Percentiles rank a stretch among this genome's conserved stretches.
These are phyloP conservation scores for Mimosa bimucronata DNA, from an alignment of 306 rosid genomes.

Conservation along the genomic window DNA sequence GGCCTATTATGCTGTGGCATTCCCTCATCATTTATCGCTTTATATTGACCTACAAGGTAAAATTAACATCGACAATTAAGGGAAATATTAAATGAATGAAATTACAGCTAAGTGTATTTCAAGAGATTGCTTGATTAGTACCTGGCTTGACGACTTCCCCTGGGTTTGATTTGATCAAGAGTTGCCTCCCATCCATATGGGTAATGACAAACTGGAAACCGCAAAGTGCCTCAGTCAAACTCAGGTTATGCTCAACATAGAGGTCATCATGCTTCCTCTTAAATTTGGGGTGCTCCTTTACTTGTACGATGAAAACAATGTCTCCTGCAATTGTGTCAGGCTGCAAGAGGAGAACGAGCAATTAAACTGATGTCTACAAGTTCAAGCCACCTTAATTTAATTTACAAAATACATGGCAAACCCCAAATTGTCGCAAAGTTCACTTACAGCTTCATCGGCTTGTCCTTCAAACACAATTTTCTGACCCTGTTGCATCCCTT, in stretches of 20 bases:
- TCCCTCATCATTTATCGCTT: slow-evolving; percentile 78
- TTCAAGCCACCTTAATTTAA: slow-evolving; percentile 15
- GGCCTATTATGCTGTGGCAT: slow-evolving; percentile 72
- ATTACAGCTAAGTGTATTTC: slow-evolving; percentile 7
- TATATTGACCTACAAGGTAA: slow-evolving; percentile 53
- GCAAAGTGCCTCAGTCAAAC: slow-evolving; percentile 72
- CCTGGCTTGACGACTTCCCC: slow-evolving; percentile 90
- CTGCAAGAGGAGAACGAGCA: slow-evolving; percentile 44
- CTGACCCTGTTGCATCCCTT: slow-evolving; percentile 78
- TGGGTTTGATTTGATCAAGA: slow-evolving; percentile 78
- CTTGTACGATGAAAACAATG: slow-evolving; percentile 69
- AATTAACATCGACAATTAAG: neutral
- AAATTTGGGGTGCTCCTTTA: slow-evolving; percentile 73
- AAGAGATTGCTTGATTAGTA: slow-evolving; percentile 20
- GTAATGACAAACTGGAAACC: slow-evolving; percentile 72
- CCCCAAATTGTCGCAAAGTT: neutral
- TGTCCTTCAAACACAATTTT: slow-evolving; percentile 74
- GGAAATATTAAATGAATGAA: neutral
- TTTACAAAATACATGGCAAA: neutral
- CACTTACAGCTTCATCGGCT: slow-evolving; percentile 80
- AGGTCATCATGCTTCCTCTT: slow-evolving; percentile 64
- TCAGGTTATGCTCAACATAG: slow-evolving; percentile 60
- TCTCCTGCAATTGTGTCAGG: slow-evolving; percentile 76
- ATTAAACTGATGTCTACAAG: neutral
- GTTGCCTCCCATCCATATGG: slow-evolving; percentile 86